Conservation (phyloP, 1,284 basidiomycete species). For the Apiotrichum sp. region DNA sequence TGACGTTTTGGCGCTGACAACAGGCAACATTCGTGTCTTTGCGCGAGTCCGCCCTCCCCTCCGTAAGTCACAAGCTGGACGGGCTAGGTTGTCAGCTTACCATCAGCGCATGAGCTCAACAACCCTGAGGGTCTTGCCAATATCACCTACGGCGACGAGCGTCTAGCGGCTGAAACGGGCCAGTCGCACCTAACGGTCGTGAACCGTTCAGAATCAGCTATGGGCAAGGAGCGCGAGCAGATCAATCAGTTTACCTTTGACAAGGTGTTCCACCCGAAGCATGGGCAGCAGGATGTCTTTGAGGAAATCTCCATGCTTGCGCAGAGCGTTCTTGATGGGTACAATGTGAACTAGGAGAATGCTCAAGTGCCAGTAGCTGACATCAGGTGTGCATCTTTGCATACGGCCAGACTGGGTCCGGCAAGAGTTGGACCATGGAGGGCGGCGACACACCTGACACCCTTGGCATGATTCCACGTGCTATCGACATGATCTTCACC, state of each 20-base stretch:
- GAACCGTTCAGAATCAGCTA: conserved; percentile 72
- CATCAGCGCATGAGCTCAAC: conserved; percentile 32
- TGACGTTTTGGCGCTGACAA: background rate
- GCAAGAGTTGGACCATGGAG: conserved; percentile 84
- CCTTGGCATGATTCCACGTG: conserved; percentile 85
- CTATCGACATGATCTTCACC: conserved; percentile 82
- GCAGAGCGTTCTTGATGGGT: conserved; percentile 86
- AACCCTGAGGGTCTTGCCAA: conserved; percentile 39
- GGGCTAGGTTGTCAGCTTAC: background rate
- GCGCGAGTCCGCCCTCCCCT: conserved; percentile 79
- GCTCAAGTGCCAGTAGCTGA: no score
- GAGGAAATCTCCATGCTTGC: conserved; percentile 86
- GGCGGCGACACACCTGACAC: conserved; percentile 65
- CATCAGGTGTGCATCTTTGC: conserved; percentile 77
- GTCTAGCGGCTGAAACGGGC: conserved; percentile 57
- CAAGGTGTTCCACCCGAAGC: conserved; percentile 73
- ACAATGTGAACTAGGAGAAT: no score
- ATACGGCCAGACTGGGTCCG: conserved; percentile 63
- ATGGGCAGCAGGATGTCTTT: conserved; percentile 77
- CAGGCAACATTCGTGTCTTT: conserved; percentile 87
- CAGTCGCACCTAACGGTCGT: conserved; percentile 72
- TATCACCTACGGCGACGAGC: conserved; percentile 43
- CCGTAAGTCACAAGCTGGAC: conserved; percentile 23
- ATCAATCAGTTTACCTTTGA: conserved; percentile 78
- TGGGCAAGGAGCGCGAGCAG: conserved; percentile 75